A percentile compares a stretch with the other conserved stretches of the same genome.
Conservation (phyloP, 257 asterid genomes). For the Forsythia suspensa region DNA sequence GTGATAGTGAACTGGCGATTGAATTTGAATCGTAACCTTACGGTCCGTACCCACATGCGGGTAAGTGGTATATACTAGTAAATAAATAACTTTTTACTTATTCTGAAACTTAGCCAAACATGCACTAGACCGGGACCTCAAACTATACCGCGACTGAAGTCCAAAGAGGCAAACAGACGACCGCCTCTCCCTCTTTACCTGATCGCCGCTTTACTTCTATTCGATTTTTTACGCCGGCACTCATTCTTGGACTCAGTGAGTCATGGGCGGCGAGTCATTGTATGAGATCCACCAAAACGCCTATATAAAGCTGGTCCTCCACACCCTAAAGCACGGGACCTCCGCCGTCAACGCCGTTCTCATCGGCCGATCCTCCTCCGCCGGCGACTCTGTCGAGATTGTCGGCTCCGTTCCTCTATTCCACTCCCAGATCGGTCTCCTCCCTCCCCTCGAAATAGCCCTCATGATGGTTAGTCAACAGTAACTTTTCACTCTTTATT, state of each 20-base stretch:
- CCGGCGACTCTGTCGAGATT: constrained; percentile 60
- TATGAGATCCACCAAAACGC: constrained; percentile 88
- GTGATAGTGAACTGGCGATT: no score
- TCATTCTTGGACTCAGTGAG: constrained; percentile 24
- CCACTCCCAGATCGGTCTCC: constrained; percentile 90
- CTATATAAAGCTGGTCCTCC: constrained; percentile 88
- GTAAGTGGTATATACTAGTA: no score
- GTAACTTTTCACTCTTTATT: constrained; percentile 8
- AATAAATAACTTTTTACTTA: no score
- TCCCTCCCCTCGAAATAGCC: constrained; percentile 88
- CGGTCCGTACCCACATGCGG: no score
- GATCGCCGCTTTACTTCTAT: no score
- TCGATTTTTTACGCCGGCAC: no score
- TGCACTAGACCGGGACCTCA: no score
- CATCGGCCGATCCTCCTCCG: constrained; percentile 65
- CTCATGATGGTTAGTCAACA: constrained; percentile 66
- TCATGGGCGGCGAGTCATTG: constrained; percentile 71
- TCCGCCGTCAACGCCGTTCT: constrained; percentile 88
- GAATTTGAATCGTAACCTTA: no score
- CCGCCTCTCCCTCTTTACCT: no score
- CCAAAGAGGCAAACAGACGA: no score
- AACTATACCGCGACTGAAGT: no score
- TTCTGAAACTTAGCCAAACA: no score
- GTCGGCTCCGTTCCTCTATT: constrained; percentile 87
- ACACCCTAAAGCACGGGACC: constrained; percentile 80